Base-by-base conservation (phyloP, 139 green algal genomes). In the Raphidocelis subcapitata region DNA sequence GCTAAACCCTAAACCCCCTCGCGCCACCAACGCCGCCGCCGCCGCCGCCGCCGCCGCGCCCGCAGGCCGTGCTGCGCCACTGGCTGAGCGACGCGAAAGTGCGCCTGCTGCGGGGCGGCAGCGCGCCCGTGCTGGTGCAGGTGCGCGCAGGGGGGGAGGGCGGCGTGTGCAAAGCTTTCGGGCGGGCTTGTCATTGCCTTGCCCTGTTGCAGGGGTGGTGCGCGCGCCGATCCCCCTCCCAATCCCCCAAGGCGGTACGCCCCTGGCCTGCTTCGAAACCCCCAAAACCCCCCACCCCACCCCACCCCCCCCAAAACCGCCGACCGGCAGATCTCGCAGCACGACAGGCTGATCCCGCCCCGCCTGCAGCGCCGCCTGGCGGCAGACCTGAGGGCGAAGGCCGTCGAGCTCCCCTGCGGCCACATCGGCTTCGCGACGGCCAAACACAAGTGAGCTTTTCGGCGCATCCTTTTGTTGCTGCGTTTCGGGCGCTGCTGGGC, bases 111-210 rank as follows among this genome's bases (percentile, higher is more conserved):
- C 29, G 62, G 29, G 49, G 56, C 33, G 49, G 62, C 29, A 62
- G 62, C 3, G 49, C 67, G 62, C 62, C 62, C 10, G 47, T 77
- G 29, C 49, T 77, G 18, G 59, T 41, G 24, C 69, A 75, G 69
- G 69, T 75, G 31, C 3, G 69, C 18, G 18, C 18, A 20, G 18
- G 20, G 49, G 49, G 18, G 18, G 49, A 57, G 20, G 49, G 18
- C 18, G 49, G 49, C 49, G 49, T 20, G 20, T 57, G 49, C 49
- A 57, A 57, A 57, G 18, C 18, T 20, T n/a, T n/a, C 18, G 49
- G 49, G 18, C 20, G 20, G 49, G 49, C 49, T 57, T 16, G 49
- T 57, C 20, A 20, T 57, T n/a, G 18, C 49, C 49, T 57, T 20
- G 20, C 18, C 49, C 18, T 57, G 18, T 57, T 57, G 49, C 18